These are phyloP conservation scores for Kokia cookei DNA, from an alignment of 441 rosid species.

Conservation along the genomic window DNA sequence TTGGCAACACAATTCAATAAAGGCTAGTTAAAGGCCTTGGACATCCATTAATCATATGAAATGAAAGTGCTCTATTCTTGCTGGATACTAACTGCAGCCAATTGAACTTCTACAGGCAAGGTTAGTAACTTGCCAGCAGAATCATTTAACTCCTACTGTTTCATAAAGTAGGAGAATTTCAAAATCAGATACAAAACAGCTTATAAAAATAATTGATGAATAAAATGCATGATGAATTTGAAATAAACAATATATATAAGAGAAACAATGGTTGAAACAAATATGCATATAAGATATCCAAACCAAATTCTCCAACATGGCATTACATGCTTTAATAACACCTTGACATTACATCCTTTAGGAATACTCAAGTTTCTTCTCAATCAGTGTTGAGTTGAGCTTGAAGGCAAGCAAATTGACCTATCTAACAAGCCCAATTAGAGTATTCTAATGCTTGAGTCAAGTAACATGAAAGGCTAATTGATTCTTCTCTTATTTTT, in stretches of 20 bases:
- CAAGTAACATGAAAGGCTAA: not conserved
- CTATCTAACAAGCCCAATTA: not conserved
- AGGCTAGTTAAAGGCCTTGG: not conserved
- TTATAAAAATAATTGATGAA: not conserved
- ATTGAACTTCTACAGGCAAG: not conserved
- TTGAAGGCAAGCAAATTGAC: not conserved
- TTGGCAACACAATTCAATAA: not conserved
- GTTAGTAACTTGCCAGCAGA: not conserved
- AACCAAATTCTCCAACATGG: not conserved
- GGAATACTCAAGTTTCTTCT: not conserved
- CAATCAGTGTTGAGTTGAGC: not conserved
- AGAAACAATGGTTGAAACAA: not conserved
- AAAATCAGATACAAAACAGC: not conserved
- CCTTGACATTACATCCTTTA: not conserved
- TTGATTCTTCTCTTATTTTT: not conserved
- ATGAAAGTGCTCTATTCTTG: not conserved
- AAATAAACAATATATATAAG: not conserved
- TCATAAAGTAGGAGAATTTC: not conserved
- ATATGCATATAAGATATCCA: not conserved
- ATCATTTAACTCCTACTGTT: not conserved
- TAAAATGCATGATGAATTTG: not conserved
- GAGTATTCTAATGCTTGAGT: not conserved
- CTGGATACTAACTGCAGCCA: not conserved
- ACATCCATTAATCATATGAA: not conserved
- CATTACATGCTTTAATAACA: not conserved